Base-by-base conservation (phyloP, 805 yeast genomes). In the Phaffomyces opuntiae region DNA sequence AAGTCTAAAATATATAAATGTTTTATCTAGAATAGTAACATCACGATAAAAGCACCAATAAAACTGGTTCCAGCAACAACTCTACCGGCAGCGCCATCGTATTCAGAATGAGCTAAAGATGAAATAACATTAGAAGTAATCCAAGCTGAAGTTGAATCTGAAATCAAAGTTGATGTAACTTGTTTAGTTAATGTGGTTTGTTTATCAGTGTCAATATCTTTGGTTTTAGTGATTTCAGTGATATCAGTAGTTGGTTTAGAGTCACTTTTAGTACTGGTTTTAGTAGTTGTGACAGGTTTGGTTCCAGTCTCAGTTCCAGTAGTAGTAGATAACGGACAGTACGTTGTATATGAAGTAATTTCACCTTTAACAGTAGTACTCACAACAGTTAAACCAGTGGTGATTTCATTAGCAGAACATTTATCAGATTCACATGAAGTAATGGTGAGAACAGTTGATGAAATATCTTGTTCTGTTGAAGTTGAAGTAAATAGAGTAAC, bases 381-480 rank as follows among this genome's bases (percentile, higher is more conserved):
- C 9, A 44, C 42, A 38, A 39, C 42, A n/a, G 46, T 60, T 49
- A 63, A 63, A 57, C 61, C 55, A 40, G 59, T 57, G 42, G 67
- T 61, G 41, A 59, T 61, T 40, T 66, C 60, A 43, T 63, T 60
- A 40, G 60, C 55, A 24, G 65, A 61, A 56, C 70, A 66, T 34
- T 51, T 57, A 54, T 63, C 53, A 29, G 56, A 55, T 37, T 52
- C 56, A 58, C 70, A 66, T 39, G 64, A 59, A 46, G 70, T 65
- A 54, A 65, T 54, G 52, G 71, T 66, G 17, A 64, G 62, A 16
- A 25, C 29, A 13, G 43, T 39, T 0, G 36, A 17, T 17, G 21
- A 11, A 4, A 19, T 17, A 5, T 19, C 14, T 35, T 16, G 19
- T 16, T n/a, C 12, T 2, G 19, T 33, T 7, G 19, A 16, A n/a